Evolutionary conservation across 2,329 filamentous ascomycete species (phyloP).

Genomic region (Cytospora piceicola): DNA sequence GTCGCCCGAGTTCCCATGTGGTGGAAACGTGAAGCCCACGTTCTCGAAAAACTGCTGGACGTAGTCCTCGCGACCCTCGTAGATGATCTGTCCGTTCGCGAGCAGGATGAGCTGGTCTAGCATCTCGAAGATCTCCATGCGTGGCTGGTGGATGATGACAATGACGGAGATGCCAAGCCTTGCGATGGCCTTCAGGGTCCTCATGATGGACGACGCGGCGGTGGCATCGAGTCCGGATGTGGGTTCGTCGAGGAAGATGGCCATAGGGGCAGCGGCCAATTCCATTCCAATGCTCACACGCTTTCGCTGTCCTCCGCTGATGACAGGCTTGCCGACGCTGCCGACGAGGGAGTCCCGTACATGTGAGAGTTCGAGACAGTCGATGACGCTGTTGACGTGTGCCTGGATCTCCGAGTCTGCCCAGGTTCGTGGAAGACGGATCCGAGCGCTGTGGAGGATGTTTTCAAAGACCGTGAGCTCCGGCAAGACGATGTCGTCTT

Average conservation of each 20-base stretch:
- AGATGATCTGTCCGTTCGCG: constrained; percentile 58
- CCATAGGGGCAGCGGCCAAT: constrained; percentile 60
- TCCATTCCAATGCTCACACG: constrained; percentile 64
- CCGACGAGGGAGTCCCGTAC: constrained; percentile 57
- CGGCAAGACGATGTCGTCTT: constrained; percentile 63
- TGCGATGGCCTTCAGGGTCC: constrained; percentile 56
- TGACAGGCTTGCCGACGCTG: constrained; percentile 53
- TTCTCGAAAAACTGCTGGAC: constrained; percentile 55
- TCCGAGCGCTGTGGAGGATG: constrained; percentile 61
- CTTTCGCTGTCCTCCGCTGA: constrained; percentile 61
- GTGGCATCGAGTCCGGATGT: constrained; percentile 59
- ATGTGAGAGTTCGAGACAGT: constrained; percentile 56
- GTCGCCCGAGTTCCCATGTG: constrained; percentile 58
- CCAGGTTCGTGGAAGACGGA: constrained; percentile 58
- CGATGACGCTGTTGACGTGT: constrained; percentile 61
- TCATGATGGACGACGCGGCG: constrained; percentile 59
- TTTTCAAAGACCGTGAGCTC: constrained; percentile 66
- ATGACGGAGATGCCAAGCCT: constrained; percentile 60
- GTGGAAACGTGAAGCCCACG: constrained; percentile 55
- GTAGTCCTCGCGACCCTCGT: constrained; percentile 51
- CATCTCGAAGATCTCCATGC: constrained; percentile 60
- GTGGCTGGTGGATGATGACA: constrained; percentile 63
- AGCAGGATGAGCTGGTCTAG: constrained; percentile 61
- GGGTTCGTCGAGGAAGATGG: constrained; percentile 58
- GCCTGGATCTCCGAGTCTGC: constrained; percentile 51